A percentile compares a stretch with the other conserved stretches of the same genome.
Evolutionary conservation across 176 grass and related monocot species (phyloP).

Genomic region (Otatea glauca): DNA sequence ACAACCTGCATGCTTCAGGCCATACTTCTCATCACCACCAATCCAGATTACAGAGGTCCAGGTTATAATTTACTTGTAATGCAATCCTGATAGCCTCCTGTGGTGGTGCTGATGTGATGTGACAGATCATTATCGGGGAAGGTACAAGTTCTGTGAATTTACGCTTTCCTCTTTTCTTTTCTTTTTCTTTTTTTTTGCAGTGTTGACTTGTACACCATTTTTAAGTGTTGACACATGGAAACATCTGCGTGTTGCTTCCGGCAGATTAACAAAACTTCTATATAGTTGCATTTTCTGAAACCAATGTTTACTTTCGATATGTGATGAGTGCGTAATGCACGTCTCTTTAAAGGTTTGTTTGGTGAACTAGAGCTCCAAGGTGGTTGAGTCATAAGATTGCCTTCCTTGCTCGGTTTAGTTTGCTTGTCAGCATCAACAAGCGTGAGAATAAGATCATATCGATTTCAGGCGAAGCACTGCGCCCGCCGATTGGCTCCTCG

Average conservation of each 20-base stretch:
- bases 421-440: background rate
- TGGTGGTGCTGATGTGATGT: background rate
- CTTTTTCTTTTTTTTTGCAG: background rate
- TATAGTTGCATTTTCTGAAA: background rate
- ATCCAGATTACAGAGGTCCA: no score
- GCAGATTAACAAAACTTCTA: background rate
- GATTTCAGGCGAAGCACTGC: no score
- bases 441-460: background rate
- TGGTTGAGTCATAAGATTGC: background rate
- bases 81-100: background rate
- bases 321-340: background rate
- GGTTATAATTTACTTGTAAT: background rate
- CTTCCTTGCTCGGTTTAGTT: background rate
- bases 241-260: background rate
- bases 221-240: background rate
- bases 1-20: no score
- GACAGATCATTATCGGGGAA: background rate
- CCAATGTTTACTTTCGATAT: background rate
- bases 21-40: no score
- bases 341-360: background rate
- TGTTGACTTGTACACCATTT: background rate
- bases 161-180: no score
- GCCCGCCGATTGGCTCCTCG: no score
- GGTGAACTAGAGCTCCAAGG: background rate
- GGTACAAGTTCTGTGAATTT: slow-evolving; percentile 9